A percentile compares a stretch with the other conserved stretches of the same genome.
Conservation (phyloP, 2,329 filamentous ascomycete genomes). For the Paraphoma sp. region DNA sequence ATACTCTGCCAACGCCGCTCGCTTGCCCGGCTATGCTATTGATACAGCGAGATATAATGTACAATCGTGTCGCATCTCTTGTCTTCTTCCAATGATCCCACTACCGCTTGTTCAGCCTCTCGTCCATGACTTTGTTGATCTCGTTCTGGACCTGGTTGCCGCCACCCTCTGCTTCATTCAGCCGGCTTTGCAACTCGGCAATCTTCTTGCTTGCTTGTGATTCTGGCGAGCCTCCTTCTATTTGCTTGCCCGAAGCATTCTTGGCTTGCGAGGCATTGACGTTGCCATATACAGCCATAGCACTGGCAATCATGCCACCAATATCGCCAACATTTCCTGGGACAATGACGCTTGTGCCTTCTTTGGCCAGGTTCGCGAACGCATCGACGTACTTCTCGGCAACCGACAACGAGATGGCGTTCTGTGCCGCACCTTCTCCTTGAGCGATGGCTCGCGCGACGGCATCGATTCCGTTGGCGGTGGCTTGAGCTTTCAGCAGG, state of each 20-base stretch:
- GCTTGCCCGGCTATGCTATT: conserved; percentile 31
- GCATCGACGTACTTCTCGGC: conserved; percentile 99
- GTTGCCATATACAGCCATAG: conserved; percentile 93
- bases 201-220: conserved; percentile 38
- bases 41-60: conserved; percentile 42
- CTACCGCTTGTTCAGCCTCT: conserved; percentile 41
- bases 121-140: conserved; percentile 45
- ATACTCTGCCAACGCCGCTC: conserved; percentile 15
- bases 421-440: conserved; percentile 77
- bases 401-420: conserved; percentile 84
- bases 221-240: conserved; percentile 19
- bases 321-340: conserved; percentile 98
- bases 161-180: conserved; percentile 30
- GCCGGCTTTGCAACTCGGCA: conserved; percentile 37
- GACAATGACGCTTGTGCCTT: conserved; percentile 94
- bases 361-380: conserved; percentile 89
- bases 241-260: conserved; percentile 63
- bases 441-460: conserved; percentile 78
- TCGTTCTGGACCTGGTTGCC: conserved; percentile 35
- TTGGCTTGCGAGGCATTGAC: conserved; percentile 81
- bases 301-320: conserved; percentile 94
- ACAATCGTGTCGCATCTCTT: conserved; percentile 24
- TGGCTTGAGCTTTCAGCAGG: conserved; percentile 81
- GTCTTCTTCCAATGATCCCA: neutral
- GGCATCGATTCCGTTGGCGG: conserved; percentile 84